Base-by-base conservation (phyloP, 495 filamentous ascomycete genomes). In the Schizothecium vesticola region DNA sequence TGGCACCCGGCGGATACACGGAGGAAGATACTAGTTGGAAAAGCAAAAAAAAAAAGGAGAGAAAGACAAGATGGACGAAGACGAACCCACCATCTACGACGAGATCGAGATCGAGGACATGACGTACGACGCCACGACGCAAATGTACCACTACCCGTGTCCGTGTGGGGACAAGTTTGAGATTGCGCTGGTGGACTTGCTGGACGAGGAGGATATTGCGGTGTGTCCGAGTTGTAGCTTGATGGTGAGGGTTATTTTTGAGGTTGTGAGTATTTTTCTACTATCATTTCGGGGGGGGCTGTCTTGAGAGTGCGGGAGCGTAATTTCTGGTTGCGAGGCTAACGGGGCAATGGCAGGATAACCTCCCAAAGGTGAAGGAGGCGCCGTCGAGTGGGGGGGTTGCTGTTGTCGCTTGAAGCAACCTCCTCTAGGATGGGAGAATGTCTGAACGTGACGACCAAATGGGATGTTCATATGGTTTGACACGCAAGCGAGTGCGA, bases 51-150 rank as follows among this genome's bases (percentile, higher is more conserved):
- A 63, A 55, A 1, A 62, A 26, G 24, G 57, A 59, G 56, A 13
- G 19, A 5, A 57, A 21, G 11, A 57, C 1, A 82, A 75, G 59
- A 92, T 91, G 90, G 90, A 91, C 59, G 80, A 83, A 59, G 82
- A 84, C 73, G 88, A 89, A 55, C 79, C 84, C 59, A 76, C 90
- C 66, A 90, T 97, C 74, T 99, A 99, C 84, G 95, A 99, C 79
- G 94, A 99, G 80, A 93, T 99, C 81, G 95, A 99, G 77, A 97
- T 99, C 85, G 95, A 99, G 78, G 95, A 99, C 78, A 96, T 98
- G 91, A 95, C 92, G 75, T 99, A 87, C 79, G 93, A 99, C 78
- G 80, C 88, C 25, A 84, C 84, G 3, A 83, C 92, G 23, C 88
- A 96, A 78, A 88, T 96, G 74, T 99, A 97, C 80, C 91, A 93